phyloP scores from a whole-genome alignment of 306 rosid species.

The Betula pendula region DNA sequence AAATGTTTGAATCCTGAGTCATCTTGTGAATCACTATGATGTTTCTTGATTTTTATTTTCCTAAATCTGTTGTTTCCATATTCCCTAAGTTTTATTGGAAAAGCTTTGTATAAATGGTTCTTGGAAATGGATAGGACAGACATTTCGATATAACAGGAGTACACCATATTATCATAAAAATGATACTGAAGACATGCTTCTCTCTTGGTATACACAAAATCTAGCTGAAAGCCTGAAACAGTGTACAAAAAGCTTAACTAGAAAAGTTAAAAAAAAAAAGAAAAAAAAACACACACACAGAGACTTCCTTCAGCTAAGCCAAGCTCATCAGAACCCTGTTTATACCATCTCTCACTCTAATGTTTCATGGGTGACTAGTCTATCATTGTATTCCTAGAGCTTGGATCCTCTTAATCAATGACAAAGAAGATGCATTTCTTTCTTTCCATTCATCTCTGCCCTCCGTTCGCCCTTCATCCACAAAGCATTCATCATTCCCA shows the following conservation, averaged over 20 bases:
- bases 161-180: neutral
- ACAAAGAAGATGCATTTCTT: slow-evolving; percentile 57
- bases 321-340: slow-evolving; percentile 5
- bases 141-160: neutral
- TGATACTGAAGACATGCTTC: slow-evolving; percentile 20
- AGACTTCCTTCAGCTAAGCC: neutral
- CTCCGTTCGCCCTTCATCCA: slow-evolving; percentile 42
- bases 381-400: slow-evolving; percentile 87
- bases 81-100: neutral
- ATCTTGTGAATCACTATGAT: slow-evolving; percentile 1
- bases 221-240: slow-evolving; percentile 18
- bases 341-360: slow-evolving; percentile 27
- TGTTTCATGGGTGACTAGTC: neutral
- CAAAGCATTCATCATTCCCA: slow-evolving; percentile 62
- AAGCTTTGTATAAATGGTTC: slow-evolving; percentile 6
- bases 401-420: slow-evolving; percentile 73
- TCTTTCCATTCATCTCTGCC: slow-evolving; percentile 71
- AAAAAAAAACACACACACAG: neutral
- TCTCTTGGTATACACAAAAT: slow-evolving; percentile 26
- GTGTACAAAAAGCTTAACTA: slow-evolving; percentile 21
- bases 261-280: slow-evolving; percentile 20
- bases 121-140: neutral
- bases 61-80: neutral
- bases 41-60: neutral
- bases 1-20: neutral